A percentile compares a stretch with the other conserved stretches of the same genome.
phyloP scores from a whole-genome alignment of 1,284 basidiomycete species.

The Heterobasidion parviporum region DNA sequence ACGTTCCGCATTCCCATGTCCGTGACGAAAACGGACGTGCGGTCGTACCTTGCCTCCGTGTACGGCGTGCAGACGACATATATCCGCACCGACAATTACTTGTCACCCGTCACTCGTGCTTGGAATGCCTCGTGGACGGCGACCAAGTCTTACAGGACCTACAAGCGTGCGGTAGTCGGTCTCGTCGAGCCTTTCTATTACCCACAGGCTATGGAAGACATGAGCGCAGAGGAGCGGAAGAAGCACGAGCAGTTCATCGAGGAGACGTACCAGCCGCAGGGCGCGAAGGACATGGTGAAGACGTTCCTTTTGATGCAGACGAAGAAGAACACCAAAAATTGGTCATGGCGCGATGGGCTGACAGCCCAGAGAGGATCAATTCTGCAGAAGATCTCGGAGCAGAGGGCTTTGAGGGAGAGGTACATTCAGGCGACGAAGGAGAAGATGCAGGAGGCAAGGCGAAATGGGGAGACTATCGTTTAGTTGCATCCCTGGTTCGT shows the following conservation, averaged over 20 bases:
- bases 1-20: constrained; percentile 85
- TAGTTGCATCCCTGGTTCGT: not conserved
- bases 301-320: constrained; percentile 31
- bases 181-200: constrained; percentile 89
- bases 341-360: constrained; percentile 29
- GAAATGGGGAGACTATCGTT: not conserved
- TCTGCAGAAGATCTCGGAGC: constrained; percentile 38
- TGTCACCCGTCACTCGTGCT: constrained; percentile 43
- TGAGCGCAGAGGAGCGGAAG: constrained; percentile 45
- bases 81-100: constrained; percentile 88
- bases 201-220: constrained; percentile 72
- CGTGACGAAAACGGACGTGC: constrained; percentile 87
- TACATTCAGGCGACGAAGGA: constrained; percentile 36
- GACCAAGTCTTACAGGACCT: constrained; percentile 37
- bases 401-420: constrained; percentile 48
- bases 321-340: constrained; percentile 39
- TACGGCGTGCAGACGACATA: constrained; percentile 89
- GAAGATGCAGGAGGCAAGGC: constrained; percentile 26
- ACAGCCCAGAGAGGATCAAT: constrained; percentile 35
- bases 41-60: constrained; percentile 75
- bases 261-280: constrained; percentile 43
- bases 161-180: constrained; percentile 86
- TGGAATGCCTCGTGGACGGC: constrained; percentile 17
- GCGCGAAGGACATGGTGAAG: constrained; percentile 31
- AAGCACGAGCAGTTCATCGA: constrained; percentile 54